phyloP scores from a whole-genome alignment of 805 yeast species.

The Candida incommunis region DNA sequence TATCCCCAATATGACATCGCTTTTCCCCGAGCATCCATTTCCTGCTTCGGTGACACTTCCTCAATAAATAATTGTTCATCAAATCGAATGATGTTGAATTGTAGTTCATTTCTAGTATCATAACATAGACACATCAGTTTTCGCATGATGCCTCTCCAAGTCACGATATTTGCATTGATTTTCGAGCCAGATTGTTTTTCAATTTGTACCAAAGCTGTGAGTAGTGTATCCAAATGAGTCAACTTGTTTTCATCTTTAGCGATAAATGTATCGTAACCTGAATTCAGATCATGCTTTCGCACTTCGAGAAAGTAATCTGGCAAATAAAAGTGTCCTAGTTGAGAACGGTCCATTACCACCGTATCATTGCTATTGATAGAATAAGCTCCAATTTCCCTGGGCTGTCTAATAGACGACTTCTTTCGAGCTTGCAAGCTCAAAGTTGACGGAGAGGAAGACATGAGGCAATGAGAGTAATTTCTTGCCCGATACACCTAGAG shows the following conservation, averaged over 20 bases:
- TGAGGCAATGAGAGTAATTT: too few relatives aligned
- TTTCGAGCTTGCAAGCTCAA: neutral
- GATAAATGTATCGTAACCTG: conserved; percentile 48
- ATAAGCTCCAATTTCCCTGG: conserved; percentile 63
- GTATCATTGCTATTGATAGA: conserved; percentile 41
- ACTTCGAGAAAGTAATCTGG: conserved; percentile 52
- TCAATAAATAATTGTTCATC: conserved; percentile 39
- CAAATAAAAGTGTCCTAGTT: conserved; percentile 61
- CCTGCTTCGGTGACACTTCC: conserved; percentile 16
- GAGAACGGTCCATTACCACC: conserved; percentile 32
- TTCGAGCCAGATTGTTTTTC: conserved; percentile 38
- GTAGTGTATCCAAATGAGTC: conserved; percentile 41
- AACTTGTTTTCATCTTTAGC: conserved; percentile 34
- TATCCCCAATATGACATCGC: conserved; percentile 35
- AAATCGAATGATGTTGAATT: conserved; percentile 48
- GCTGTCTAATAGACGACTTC: conserved; percentile 53
- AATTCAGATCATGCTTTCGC: conserved; percentile 42
- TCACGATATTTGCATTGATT: conserved; percentile 49
- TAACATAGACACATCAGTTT: conserved; percentile 57
- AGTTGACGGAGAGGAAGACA: too few relatives aligned
- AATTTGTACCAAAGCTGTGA: conserved; percentile 38
- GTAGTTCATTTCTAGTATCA: conserved; percentile 38
- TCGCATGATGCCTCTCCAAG: conserved; percentile 79
- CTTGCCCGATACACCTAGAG: too few relatives aligned
- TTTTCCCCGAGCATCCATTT: conserved; percentile 13